phyloP scores from a whole-genome alignment of 345 rosid genomes.

The Ailanthus altissimus region DNA sequence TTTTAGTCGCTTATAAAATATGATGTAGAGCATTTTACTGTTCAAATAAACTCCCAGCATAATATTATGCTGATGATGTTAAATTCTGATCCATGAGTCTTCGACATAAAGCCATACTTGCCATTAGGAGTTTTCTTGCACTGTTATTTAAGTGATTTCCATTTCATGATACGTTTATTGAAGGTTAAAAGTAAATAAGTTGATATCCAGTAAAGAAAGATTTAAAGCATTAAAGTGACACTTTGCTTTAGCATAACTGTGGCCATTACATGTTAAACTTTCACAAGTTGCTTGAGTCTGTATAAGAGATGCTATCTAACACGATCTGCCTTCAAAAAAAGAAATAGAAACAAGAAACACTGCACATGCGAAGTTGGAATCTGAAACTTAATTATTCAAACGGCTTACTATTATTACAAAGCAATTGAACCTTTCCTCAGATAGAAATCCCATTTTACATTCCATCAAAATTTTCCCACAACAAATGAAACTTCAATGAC shows the following conservation, averaged over 20 bases:
- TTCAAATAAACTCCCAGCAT: neutral
- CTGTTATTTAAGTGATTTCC: neutral
- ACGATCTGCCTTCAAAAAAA: neutral
- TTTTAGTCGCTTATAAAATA: neutral
- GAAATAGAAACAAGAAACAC: neutral
- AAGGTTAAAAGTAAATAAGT: too few species aligned
- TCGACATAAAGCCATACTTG: neutral
- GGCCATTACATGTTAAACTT: too few species aligned
- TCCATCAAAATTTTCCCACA: conserved; percentile 27
- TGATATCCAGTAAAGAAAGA: too few species aligned
- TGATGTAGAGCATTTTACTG: neutral
- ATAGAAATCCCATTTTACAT: neutral
- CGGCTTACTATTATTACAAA: neutral
- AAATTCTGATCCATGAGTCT: neutral
- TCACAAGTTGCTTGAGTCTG: too few species aligned
- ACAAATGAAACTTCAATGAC: neutral
- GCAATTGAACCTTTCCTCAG: neutral
- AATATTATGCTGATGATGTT: neutral
- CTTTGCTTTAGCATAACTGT: too few species aligned
- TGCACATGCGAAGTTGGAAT: neutral
- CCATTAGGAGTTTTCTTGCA: neutral
- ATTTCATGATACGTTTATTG: neutral
- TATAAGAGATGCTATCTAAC: too few species aligned
- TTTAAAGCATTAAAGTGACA: too few species aligned
- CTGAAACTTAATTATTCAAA: neutral